A percentile compares a stretch with the other conserved stretches of the same genome.
Evolutionary conservation across 345 rosid species (phyloP).

Genomic region (Populus ilicifolia): DNA sequence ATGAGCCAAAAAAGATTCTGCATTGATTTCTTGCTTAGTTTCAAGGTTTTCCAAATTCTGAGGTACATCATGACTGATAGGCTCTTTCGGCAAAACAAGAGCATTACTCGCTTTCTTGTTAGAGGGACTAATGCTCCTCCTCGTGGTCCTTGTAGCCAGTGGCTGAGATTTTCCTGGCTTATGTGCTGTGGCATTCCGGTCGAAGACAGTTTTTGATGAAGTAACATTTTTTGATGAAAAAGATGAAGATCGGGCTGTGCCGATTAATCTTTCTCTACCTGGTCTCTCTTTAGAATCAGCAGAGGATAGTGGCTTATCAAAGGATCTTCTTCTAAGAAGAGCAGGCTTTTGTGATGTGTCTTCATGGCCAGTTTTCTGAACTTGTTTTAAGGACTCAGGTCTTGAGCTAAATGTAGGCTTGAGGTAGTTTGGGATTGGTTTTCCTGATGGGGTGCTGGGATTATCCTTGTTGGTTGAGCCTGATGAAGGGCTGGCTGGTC

Average conservation of each 20-base stretch:
- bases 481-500: slow-evolving; percentile 14
- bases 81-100: slow-evolving; percentile 10
- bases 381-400: slow-evolving; percentile 27
- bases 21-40: slow-evolving; percentile 18
- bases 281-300: slow-evolving; percentile 34
- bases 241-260: slow-evolving; percentile 33
- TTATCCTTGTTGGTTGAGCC: slow-evolving; percentile 18
- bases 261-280: slow-evolving; percentile 28
- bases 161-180: slow-evolving; percentile 29
- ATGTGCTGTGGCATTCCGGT: slow-evolving; percentile 33
- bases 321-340: slow-evolving; percentile 65
- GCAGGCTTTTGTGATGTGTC: slow-evolving; percentile 31
- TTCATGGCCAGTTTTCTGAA: slow-evolving; percentile 35
- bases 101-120: slow-evolving; percentile 14
- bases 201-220: slow-evolving; percentile 18
- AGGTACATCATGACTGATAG: slow-evolving; percentile 14
- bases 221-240: slow-evolving; percentile 18
- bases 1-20: slow-evolving; percentile 13
- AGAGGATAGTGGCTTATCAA: slow-evolving; percentile 51
- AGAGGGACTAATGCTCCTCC: slow-evolving; percentile 22
- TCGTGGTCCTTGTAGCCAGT: slow-evolving; percentile 8
- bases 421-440: slow-evolving; percentile 49
- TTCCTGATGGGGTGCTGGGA: background rate
- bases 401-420: slow-evolving; percentile 58
- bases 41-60: slow-evolving; percentile 12